Conservation (phyloP, 192 early-diverging fungal species). For the Kappamyces sp. region DNA sequence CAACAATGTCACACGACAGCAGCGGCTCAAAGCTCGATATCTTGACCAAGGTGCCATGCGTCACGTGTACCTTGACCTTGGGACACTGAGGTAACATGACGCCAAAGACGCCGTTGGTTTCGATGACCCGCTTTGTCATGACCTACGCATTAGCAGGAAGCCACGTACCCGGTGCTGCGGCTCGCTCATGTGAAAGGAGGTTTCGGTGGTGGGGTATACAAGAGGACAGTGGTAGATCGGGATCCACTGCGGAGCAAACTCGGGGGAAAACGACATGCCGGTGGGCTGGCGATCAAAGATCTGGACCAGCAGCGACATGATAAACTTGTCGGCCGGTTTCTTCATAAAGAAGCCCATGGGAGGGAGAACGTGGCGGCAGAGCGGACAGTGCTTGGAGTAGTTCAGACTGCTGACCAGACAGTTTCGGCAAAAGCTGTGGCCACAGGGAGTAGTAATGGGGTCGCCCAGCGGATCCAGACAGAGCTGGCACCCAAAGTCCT, state of each 20-base stretch:
- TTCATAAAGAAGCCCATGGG: slow-evolving; percentile 16
- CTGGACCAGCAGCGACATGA: not conserved
- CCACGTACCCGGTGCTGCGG: slow-evolving; percentile 23
- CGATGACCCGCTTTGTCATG: slow-evolving; percentile 13
- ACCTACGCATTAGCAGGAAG: not conserved
- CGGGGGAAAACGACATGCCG: not conserved
- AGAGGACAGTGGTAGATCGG: slow-evolving; percentile 28
- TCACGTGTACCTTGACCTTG: slow-evolving; percentile 3
- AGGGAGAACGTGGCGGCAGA: slow-evolving; percentile 19
- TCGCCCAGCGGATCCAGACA: slow-evolving; percentile 46
- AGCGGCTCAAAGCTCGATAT: slow-evolving; percentile 23
- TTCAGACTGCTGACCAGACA: slow-evolving; percentile 57
- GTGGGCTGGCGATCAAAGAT: not conserved
- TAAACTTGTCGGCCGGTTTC: slow-evolving; percentile 1
- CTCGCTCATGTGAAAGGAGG: slow-evolving; percentile 24
- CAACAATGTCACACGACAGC: slow-evolving; percentile 5
- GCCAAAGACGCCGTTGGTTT: slow-evolving; percentile 13
- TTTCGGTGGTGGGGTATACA: slow-evolving; percentile 12
- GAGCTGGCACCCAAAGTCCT: slow-evolving; percentile 57
- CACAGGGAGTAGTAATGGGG: slow-evolving; percentile 61
- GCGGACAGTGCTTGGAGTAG: slow-evolving; percentile 35
- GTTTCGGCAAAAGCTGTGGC: slow-evolving; percentile 58
- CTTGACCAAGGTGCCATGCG: slow-evolving; percentile 26
- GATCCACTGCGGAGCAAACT: not conserved
- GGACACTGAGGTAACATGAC: slow-evolving; percentile 11